Evolutionary conservation across 2,329 filamentous ascomycete genomes (phyloP), one percentile per base, ranked within the genome.

Genomic region (Penicillium vulpinum): DNA sequence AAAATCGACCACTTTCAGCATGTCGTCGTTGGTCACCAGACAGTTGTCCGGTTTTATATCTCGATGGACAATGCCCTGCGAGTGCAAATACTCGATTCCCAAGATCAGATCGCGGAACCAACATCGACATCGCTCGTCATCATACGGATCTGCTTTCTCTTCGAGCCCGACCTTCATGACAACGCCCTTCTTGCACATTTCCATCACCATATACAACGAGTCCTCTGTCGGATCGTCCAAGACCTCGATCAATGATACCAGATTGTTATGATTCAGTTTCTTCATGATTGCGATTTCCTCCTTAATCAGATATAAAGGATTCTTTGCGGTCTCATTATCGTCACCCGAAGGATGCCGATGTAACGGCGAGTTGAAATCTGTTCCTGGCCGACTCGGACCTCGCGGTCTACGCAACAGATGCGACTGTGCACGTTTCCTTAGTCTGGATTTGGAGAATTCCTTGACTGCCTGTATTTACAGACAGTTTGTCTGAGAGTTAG

Each of bases 201-300:
- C 94, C 74, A 99, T 83, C 22, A 99, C 94, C 91, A 99, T 97
- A 77, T 97, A 99, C 13, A 99, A 78, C 3, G 92, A 96, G 74
- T 99, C 94, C 70, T 97, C 92, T 46, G 93, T 88, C 0, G 94
- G 93, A 70, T 97, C 94, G 72, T 97, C 94, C 50, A 99, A 80
- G 3, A 99, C 94, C 75, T 99, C 94, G 63, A 96, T 91, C 49
- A 99, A 79, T 44, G 89, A 87, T 15, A 97, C 93, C n/a, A 99
- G 80, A 70, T 97, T 99, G 28, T 87, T 88, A 70, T 99, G 94
- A 70, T 97, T 88, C 45, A 97, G 83, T 77, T 97, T 97, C 81
- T 97, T 99, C 92, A 99, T 97, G 71, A 97, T 95, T 57, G 94
- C 94, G 67, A 97, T 94, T 75, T 99, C 94, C 73, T 96, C 90